Evolutionary conservation across 2,329 filamentous ascomycete species (phyloP), one percentile per base, ranked within the genome.

Genomic region (Sphaerulina populicola): DNA sequence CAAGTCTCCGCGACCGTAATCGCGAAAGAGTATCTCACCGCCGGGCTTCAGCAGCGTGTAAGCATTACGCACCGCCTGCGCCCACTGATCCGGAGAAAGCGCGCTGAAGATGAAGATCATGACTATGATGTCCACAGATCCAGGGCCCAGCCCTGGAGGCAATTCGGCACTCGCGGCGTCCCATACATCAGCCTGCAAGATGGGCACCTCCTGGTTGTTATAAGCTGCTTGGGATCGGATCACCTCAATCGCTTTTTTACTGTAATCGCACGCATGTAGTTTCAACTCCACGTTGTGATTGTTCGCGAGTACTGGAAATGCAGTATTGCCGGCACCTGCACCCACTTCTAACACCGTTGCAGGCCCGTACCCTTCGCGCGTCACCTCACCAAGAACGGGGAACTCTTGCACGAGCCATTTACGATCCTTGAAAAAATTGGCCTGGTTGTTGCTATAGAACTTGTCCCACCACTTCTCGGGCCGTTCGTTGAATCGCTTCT

Each of bases 51-150:
- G 77, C 33, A 95, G 75, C 47, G 79, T 79, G 69, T 85, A 79
- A 12, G 96, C 80, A 66, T 97, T 98, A 52, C 76, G 73, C 36
- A 97, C 81, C 10, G 89, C 88, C 65, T 82, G 79, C 44, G 77
- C 73, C 93, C 93, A 98, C 69, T 98, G 89, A 43, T 70, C 68
- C 0, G 93, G 93, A 31, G 85, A 83, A 42, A 98, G 74, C 1
- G 93, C 93, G 14, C 88, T 95, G 74, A 98, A 97, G 65, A 97
- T 91, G 73, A 98, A 98, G 54, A 98, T 88, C 78, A 98, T 82
- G 47, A 98, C 76, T 35, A 94, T 88, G 36, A 97, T 81, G 69
- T 98, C 91, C 53, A 96, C 89, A 53, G 81, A 86, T n/a, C 77
- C 82, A 62, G 89, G 83, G 44, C 74, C 74, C 12, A 98, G 72